Percentiles rank a stretch among this genome's conserved stretches.
These are phyloP conservation scores for Sporothrix phasma DNA, from an alignment of 2,329 filamentous ascomycete genomes.

Conservation along the genomic window DNA sequence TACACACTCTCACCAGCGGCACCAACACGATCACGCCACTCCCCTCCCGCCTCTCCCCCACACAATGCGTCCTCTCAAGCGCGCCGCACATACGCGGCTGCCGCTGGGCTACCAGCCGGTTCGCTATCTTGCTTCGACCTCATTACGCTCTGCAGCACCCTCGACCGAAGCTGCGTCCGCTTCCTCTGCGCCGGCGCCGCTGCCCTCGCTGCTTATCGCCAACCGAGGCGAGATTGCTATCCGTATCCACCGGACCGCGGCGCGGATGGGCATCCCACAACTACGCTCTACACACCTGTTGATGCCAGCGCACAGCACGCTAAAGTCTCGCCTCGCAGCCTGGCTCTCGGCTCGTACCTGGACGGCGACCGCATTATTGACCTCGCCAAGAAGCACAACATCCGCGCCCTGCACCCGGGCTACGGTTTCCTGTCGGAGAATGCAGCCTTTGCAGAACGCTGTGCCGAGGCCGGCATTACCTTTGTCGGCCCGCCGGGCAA, in stretches of 20 bases:
- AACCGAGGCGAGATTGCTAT: slow-evolving; percentile 96
- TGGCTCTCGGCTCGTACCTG: slow-evolving; percentile 81
- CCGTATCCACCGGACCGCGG: slow-evolving; percentile 80
- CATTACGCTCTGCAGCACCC: slow-evolving; percentile 6
- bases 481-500: slow-evolving; percentile 86
- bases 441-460: slow-evolving; percentile 76
- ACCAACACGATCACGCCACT: not conserved
- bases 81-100: slow-evolving; percentile 37
- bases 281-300: slow-evolving; percentile 89
- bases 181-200: slow-evolving; percentile 19
- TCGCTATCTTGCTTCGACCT: slow-evolving; percentile 11
- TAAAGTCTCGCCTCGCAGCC: slow-evolving; percentile 68
- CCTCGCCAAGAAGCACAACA: slow-evolving; percentile 75
- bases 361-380: slow-evolving; percentile 88
- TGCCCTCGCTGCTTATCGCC: slow-evolving; percentile 75
- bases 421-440: slow-evolving; percentile 97
- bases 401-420: slow-evolving; percentile 86
- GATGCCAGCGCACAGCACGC: slow-evolving; percentile 85
- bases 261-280: slow-evolving; percentile 85
- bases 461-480: slow-evolving; percentile 78
- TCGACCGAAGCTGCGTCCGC: not conserved
- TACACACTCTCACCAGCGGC: not conserved
- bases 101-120: slow-evolving; percentile 23
- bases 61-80: slow-evolving; percentile 47
- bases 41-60: not conserved